Conservation (phyloP, 768 basidiomycete species). For the Scleroderma citrinum region DNA sequence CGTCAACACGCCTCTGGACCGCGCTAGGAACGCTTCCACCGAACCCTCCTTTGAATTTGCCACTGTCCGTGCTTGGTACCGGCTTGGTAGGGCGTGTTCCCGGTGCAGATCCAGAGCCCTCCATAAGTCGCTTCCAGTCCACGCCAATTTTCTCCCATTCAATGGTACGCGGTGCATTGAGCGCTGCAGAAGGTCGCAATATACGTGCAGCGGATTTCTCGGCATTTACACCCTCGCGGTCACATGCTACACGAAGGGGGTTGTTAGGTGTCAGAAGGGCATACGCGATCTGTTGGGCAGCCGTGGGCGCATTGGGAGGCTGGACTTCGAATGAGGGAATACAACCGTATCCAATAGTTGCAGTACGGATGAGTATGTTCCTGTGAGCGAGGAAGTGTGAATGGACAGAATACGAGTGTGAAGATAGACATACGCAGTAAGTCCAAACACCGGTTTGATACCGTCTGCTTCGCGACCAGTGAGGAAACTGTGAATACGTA, state of each 20-base stretch:
- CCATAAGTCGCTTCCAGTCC: constrained; percentile 17
- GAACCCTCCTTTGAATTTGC: neutral
- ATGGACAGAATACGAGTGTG: neutral
- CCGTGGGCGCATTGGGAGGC: constrained; percentile 38
- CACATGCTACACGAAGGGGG: constrained; percentile 20
- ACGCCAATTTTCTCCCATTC: constrained; percentile 17
- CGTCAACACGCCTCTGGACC: constrained; percentile 4
- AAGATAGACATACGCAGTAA: constrained; percentile 66
- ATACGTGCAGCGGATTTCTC: constrained; percentile 10
- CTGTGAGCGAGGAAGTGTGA: constrained; percentile 20
- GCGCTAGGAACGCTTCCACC: neutral
- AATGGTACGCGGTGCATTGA: constrained; percentile 8
- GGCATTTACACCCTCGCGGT: constrained; percentile 21
- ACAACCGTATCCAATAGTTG: constrained; percentile 43
- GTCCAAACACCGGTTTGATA: constrained; percentile 81
- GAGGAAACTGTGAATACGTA: constrained; percentile 70
- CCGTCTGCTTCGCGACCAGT: constrained; percentile 83
- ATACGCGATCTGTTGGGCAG: constrained; percentile 37
- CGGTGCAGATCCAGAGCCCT: neutral
- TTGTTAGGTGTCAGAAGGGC: constrained; percentile 31
- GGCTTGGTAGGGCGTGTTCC: neutral
- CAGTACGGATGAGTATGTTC: constrained; percentile 46
- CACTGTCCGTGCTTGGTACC: neutral
- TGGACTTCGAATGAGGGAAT: constrained; percentile 40
- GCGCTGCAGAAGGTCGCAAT: constrained; percentile 6